Evolutionary conservation across 2,329 filamentous ascomycete genomes (phyloP).

Genomic region (Penicillium sp.): DNA sequence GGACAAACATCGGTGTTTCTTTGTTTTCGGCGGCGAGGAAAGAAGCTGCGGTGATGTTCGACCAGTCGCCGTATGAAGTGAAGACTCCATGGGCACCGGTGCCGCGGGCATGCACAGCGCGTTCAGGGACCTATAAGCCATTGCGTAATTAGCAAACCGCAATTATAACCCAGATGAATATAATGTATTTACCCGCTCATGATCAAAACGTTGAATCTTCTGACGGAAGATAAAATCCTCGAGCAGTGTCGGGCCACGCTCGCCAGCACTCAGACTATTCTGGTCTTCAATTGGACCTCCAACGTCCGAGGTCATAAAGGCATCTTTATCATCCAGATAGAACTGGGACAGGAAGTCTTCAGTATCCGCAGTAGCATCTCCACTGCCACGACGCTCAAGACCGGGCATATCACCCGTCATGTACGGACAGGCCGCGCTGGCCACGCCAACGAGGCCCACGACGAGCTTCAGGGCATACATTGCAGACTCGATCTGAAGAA

Average conservation of each 20-base stretch:
- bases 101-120: constrained; percentile 66
- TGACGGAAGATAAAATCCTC: constrained; percentile 71
- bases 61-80: constrained; percentile 61
- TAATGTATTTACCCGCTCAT: constrained; percentile 56
- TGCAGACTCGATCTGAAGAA: neutral
- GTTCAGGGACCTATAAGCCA: constrained; percentile 51
- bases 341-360: constrained; percentile 44
- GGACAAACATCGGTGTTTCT: constrained; percentile 61
- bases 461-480: constrained; percentile 29
- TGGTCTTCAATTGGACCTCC: constrained; percentile 66
- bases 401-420: constrained; percentile 33
- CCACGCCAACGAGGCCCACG: constrained; percentile 31
- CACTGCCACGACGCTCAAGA: constrained; percentile 23
- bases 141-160: constrained; percentile 1
- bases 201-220: constrained; percentile 67
- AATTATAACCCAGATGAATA: neutral
- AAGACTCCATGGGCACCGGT: constrained; percentile 66
- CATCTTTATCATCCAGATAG: constrained; percentile 51
- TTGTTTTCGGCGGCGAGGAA: constrained; percentile 58
- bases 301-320: constrained; percentile 61
- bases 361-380: constrained; percentile 28
- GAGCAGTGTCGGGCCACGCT: constrained; percentile 62
- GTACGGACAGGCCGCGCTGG: constrained; percentile 40
- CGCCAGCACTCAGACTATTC: constrained; percentile 61
- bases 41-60: constrained; percentile 64